Base-by-base conservation (phyloP, 345 rosid species). In the Aethionema arabicum region DNA sequence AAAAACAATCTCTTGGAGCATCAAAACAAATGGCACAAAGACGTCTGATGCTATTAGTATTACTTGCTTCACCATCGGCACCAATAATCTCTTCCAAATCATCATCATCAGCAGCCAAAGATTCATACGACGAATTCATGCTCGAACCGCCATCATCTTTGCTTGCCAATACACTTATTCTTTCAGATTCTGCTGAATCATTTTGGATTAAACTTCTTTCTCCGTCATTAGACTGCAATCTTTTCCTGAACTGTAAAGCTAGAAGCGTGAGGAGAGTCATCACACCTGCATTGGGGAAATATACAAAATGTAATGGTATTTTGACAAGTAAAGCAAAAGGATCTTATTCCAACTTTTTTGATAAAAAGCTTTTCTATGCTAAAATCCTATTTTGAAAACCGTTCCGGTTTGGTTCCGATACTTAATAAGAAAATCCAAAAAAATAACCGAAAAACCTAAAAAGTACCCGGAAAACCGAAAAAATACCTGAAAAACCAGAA, bases 11-110 rank as follows among this genome's bases (percentile, higher is more conserved):
- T 68, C 95, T 83, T 2, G 88, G 87, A 62, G 91, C 85, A 77
- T 90, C 96, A 52, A 77, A 90, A 80, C 99, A 93, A 56, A 93
- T 87, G 37, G 85, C 90, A 75, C 99, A 90, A 7, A 86, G 85
- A 16, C 86, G 78, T 39, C 74, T 77, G 9, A 76, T 87, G 38
- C 70, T 72, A 50, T 76, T n/a, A n/a, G n/a, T n/a, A n/a, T n/a
- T 82, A 48, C 72, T 70, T 39, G 74, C 69, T 75, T 81, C 85
- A 66, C 81, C 78, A 39, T 75, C 91, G 61, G 55, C 59, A 49
- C 45, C 45, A 5, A 8, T 2, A 11, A 80, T 33, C 7, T 82
- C 81, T 74, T 90, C 90, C 47, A 77, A 69, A 57, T 83, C 88
- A 10, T 39, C 74, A 43, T 66, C 81, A 59, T 85, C 96, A 43